These are phyloP conservation scores for Fonsecaea erecta DNA, from an alignment of 2,329 filamentous ascomycete genomes.

Conservation along the genomic window DNA sequence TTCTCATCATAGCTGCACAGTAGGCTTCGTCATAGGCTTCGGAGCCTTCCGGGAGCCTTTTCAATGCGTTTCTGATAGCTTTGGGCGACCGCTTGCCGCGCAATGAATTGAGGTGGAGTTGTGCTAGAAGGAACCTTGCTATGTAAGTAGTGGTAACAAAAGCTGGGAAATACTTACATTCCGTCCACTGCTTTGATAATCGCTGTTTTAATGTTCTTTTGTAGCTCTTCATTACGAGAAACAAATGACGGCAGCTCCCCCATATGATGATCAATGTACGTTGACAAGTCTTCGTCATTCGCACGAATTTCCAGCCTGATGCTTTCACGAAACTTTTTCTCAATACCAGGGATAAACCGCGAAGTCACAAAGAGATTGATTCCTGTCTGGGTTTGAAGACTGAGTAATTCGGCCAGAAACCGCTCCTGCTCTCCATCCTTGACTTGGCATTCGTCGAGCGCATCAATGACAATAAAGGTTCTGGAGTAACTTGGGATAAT, in stretches of 20 bases:
- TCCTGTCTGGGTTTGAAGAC: constrained; percentile 28
- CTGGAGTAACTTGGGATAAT: constrained; percentile 9
- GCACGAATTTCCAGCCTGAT: background rate
- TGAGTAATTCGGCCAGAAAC: constrained; percentile 32
- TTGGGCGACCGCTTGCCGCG: background rate
- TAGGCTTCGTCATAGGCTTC: too few relatives aligned
- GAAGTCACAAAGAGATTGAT: constrained; percentile 7
- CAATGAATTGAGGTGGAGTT: constrained; percentile 8
- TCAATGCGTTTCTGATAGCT: background rate
- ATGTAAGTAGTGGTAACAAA: background rate
- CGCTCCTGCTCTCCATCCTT: background rate
- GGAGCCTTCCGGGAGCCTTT: background rate
- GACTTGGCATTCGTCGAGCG: constrained; percentile 33
- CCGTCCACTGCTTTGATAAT: constrained; percentile 30
- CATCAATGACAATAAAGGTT: constrained; percentile 36
- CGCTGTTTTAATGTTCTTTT: constrained; percentile 14
- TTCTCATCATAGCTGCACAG: constrained; percentile 25
- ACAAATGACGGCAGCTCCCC: constrained; percentile 15
- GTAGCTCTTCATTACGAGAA: constrained; percentile 1
- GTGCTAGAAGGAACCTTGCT: constrained; percentile 25
- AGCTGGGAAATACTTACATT: constrained; percentile 31
- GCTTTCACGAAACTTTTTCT: background rate
- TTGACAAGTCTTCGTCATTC: constrained; percentile 22
- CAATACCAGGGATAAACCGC: background rate
- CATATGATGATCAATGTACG: constrained; percentile 29